Evolutionary conservation across 345 rosid species (phyloP).

Genomic region (Pistacia atlantica): DNA sequence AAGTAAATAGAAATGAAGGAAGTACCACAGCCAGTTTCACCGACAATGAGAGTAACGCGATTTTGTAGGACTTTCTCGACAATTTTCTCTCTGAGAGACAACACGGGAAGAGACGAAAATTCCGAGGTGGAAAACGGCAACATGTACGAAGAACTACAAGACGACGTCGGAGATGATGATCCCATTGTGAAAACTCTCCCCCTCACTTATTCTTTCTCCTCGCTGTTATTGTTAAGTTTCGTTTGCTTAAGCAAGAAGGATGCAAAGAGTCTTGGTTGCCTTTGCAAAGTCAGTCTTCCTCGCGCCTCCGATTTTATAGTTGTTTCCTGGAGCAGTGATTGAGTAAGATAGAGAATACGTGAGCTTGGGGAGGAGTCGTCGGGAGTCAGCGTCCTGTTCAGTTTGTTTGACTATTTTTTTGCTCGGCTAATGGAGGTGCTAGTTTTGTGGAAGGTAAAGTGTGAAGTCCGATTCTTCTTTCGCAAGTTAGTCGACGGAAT

Average conservation of each 20-base stretch:
- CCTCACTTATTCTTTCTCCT: neutral
- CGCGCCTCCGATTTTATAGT: neutral
- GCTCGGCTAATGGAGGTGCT: neutral
- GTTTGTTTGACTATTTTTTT: neutral
- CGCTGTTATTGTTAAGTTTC: neutral
- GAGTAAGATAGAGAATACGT: neutral
- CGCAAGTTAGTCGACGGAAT: neutral
- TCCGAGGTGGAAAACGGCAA: slow-evolving; percentile 40
- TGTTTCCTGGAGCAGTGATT: neutral
- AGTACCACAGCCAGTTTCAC: slow-evolving; percentile 94
- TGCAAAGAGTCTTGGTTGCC: neutral
- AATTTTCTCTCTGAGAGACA: slow-evolving; percentile 64
- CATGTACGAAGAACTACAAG: slow-evolving; percentile 46
- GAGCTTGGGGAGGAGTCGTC: neutral
- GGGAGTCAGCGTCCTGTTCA: neutral
- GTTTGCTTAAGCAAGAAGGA: neutral
- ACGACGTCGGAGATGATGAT: slow-evolving; percentile 50
- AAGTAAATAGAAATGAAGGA: slow-evolving; percentile 14
- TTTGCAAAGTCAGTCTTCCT: neutral
- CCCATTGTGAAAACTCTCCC: slow-evolving; percentile 37
- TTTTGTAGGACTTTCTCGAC: slow-evolving; percentile 79
- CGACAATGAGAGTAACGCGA: slow-evolving; percentile 96
- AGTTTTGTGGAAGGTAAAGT: neutral
- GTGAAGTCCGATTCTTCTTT: neutral
- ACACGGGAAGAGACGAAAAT: slow-evolving; percentile 71